phyloP scores from a whole-genome alignment of 164 flowering plant species.

The Tinospora cordifolia region DNA sequence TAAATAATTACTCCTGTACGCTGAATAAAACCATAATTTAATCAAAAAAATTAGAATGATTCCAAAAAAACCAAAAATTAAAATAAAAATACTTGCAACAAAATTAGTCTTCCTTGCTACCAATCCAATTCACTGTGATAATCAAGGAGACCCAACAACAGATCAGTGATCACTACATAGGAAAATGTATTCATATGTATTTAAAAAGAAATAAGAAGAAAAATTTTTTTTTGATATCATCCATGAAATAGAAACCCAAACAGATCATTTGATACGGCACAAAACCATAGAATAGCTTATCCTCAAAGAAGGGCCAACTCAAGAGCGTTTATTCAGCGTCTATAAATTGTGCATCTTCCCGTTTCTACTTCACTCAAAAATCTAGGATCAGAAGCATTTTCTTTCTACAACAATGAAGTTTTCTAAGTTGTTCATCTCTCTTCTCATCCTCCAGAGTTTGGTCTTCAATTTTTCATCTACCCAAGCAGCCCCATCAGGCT shows the following conservation, averaged over 20 bases:
- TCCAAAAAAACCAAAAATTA: too few species aligned
- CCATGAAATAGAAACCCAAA: neutral
- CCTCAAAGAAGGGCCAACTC: neutral
- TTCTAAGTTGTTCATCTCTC: constrained; percentile 12
- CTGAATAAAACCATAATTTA: neutral
- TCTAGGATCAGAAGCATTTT: neutral
- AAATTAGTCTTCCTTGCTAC: neutral
- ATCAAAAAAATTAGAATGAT: neutral
- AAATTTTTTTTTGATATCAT: too few species aligned
- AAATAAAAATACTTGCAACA: neutral
- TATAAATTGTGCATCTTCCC: constrained; percentile 4
- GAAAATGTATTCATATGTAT: too few species aligned
- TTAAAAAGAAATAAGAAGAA: neutral
- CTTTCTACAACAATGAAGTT: constrained; percentile 10
- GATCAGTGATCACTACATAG: too few species aligned
- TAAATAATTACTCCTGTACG: neutral
- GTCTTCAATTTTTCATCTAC: constrained; percentile 9
- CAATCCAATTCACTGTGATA: neutral
- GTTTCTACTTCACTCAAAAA: neutral
- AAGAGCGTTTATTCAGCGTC: neutral
- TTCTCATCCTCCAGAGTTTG: constrained; percentile 22
- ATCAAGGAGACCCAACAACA: neutral
- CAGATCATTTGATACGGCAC: constrained; percentile 9
- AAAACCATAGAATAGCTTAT: neutral
- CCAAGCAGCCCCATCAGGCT: constrained; percentile 22